phyloP scores from a whole-genome alignment of 768 basidiomycete species.

The Scleroderma bovista region DNA sequence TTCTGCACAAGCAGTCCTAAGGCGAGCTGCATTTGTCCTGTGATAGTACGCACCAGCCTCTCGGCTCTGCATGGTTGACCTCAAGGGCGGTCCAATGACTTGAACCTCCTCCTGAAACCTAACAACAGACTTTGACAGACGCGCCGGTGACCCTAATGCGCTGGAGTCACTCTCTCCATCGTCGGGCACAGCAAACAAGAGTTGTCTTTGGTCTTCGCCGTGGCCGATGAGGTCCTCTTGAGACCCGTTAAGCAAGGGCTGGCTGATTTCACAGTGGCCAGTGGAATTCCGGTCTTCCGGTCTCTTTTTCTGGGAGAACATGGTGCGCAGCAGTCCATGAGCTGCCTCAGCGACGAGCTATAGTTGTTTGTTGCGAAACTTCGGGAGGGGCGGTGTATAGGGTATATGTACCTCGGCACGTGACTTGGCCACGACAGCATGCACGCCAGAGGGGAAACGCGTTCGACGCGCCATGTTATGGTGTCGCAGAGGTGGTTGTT shows the following conservation, averaged over 20 bases:
- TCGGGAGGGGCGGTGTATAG: conserved; percentile 1
- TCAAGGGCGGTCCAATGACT: conserved; percentile 60
- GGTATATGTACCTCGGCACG: conserved; percentile 14
- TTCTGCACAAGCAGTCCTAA: conserved; percentile 39
- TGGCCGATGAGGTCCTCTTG: conserved; percentile 36
- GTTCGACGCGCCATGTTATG: neutral
- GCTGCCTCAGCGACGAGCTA: neutral
- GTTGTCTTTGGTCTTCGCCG: conserved; percentile 15
- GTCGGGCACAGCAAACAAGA: conserved; percentile 52
- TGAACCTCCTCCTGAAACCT: conserved; percentile 67
- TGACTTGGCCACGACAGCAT: conserved; percentile 9
- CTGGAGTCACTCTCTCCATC: conserved; percentile 38
- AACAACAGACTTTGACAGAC: conserved; percentile 43
- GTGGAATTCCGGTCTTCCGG: conserved; percentile 22
- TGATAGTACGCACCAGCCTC: conserved; percentile 64
- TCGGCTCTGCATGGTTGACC: conserved; percentile 70
- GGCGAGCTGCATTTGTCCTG: conserved; percentile 1
- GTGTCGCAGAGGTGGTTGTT: neutral
- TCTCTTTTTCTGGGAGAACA: conserved; percentile 28
- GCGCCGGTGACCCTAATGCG: conserved; percentile 28
- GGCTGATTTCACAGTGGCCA: conserved; percentile 38
- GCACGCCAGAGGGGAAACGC: neutral
- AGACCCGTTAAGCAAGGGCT: conserved; percentile 52
- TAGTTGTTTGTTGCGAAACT: neutral
- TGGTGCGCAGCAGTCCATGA: conserved; percentile 18